Evolutionary conservation across 257 asterid genomes (phyloP).

Genomic region (Nemophila menziesii): DNA sequence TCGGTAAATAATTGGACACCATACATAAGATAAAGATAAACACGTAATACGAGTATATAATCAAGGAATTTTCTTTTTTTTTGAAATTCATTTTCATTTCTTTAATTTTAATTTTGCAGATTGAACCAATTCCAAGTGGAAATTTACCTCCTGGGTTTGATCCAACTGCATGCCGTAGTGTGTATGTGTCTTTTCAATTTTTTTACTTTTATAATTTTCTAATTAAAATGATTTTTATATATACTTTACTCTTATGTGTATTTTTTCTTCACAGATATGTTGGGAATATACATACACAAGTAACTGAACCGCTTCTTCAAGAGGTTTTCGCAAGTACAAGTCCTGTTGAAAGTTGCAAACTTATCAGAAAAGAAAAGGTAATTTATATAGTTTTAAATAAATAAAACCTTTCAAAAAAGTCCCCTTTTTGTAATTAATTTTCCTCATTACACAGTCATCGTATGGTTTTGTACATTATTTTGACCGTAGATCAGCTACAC

Average conservation of each 20-base stretch:
- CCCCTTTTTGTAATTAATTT: slow-evolving; percentile 1
- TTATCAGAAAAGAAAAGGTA: slow-evolving; percentile 84
- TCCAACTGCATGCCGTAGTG: slow-evolving; percentile 96
- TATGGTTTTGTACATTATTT: slow-evolving; percentile 39
- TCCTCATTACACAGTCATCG: slow-evolving; percentile 29
- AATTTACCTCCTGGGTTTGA: slow-evolving; percentile 98
- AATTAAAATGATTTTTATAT: no score
- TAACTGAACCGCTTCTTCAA: slow-evolving; percentile 80
- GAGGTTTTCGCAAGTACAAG: slow-evolving; percentile 86
- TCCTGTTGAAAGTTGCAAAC: slow-evolving; percentile 81
- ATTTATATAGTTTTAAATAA: background rate
- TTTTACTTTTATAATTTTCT: slow-evolving; percentile 5
- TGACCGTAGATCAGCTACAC: slow-evolving; percentile 41
- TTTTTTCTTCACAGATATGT: slow-evolving; percentile 97
- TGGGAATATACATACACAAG: slow-evolving; percentile 76
- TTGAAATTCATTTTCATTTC: slow-evolving; percentile 8
- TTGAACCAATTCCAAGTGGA: slow-evolving; percentile 97
- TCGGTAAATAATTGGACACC: no score
- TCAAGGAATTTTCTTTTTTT: slow-evolving; percentile 14
- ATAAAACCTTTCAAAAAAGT: background rate
- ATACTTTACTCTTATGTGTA: background rate
- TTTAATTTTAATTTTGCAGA: slow-evolving; percentile 45
- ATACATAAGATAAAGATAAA: no score
- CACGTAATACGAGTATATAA: slow-evolving; percentile 17
- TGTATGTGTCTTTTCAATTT: slow-evolving; percentile 58